Conservation (phyloP, 805 yeast genomes). For the Suhomyces pyralidae region DNA sequence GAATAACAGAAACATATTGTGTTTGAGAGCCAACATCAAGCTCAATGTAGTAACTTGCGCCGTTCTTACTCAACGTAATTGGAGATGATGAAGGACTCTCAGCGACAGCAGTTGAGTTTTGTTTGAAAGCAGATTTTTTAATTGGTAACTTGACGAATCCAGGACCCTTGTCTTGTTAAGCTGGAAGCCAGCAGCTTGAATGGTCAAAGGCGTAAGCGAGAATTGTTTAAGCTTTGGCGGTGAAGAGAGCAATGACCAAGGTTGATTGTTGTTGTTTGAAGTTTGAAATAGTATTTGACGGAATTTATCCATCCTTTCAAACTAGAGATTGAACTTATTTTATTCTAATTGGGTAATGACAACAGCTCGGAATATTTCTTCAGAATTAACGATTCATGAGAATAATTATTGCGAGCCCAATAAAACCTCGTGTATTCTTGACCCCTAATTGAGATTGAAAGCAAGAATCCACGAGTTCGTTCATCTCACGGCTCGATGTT, state of each 20-base stretch:
- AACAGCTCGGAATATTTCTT: background rate
- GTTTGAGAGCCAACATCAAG: conserved; percentile 9
- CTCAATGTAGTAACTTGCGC: conserved; percentile 2
- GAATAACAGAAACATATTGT: conserved; percentile 6
- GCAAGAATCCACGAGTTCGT: background rate
- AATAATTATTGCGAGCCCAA: background rate
- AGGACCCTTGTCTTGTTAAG: background rate
- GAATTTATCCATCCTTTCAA: background rate
- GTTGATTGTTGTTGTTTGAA: background rate
- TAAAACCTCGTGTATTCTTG: background rate
- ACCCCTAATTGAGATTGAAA: background rate
- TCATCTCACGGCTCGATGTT: background rate
- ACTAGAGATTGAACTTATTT: background rate
- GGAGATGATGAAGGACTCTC: background rate
- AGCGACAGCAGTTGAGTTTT: background rate
- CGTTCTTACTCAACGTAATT: background rate
- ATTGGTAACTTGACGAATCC: background rate
- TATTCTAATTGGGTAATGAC: background rate
- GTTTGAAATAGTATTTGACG: background rate
- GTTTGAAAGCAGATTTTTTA: background rate
- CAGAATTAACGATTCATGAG: background rate
- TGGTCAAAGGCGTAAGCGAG: background rate
- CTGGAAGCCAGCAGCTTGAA: background rate
- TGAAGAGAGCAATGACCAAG: background rate
- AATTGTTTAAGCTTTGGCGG: background rate